Evolutionary conservation across 768 basidiomycete genomes (phyloP).

Genomic region (Mycena rebaudengoi): DNA sequence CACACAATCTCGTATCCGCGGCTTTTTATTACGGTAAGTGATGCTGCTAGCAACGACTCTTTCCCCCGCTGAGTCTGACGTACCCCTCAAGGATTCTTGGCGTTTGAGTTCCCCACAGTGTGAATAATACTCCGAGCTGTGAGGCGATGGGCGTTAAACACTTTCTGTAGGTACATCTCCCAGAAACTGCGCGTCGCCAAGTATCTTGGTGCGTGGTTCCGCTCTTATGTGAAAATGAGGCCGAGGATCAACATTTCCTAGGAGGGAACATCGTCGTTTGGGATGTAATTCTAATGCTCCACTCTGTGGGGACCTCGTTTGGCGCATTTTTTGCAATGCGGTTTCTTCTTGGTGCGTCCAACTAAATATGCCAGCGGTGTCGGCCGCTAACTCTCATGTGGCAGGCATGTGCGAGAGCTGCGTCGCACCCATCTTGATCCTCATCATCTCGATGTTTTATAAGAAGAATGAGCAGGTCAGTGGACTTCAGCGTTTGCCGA

Average conservation of each 20-base stretch:
- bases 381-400: not conserved
- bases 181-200: conserved; percentile 69
- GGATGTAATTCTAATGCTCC: conserved; percentile 68
- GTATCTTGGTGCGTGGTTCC: conserved; percentile 57
- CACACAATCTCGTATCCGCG: conserved; percentile 70
- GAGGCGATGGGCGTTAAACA: too few relatives aligned
- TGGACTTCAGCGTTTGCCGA: not conserved
- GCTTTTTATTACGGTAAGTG: conserved; percentile 67
- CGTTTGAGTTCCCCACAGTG: conserved; percentile 73
- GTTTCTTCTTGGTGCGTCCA: conserved; percentile 64
- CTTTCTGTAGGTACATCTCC: too few relatives aligned
- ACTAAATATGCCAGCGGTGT: not conserved
- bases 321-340: conserved; percentile 70
- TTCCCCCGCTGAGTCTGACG: not conserved
- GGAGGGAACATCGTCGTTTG: conserved; percentile 68
- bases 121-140: too few relatives aligned
- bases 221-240: not conserved
- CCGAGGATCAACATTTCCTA: too few relatives aligned
- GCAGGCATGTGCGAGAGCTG: conserved; percentile 74
- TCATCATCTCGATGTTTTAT: too few relatives aligned
- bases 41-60: not conserved
- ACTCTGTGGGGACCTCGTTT: conserved; percentile 64
- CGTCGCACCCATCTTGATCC: too few relatives aligned
- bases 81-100: conserved; percentile 58
- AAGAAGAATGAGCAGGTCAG: conserved; percentile 70